Conservation (phyloP, 805 yeast species). For the Starmerella gropengiesseri region DNA sequence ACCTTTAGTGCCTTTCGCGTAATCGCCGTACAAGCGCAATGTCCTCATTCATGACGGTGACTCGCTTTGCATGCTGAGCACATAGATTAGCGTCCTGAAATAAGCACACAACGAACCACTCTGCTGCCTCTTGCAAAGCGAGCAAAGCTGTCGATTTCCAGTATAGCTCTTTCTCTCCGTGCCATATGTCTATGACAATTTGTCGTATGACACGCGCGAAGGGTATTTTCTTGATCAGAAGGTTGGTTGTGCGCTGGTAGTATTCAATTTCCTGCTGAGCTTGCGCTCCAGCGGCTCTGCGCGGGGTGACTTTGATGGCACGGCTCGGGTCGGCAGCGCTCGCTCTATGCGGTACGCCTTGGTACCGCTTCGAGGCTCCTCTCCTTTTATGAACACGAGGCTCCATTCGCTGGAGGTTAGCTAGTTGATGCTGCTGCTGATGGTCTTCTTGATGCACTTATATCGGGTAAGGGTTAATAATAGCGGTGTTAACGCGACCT, state of each 20-base stretch:
- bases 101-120: constrained; percentile 90
- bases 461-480: too few species aligned
- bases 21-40: constrained; percentile 96
- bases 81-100: constrained; percentile 98
- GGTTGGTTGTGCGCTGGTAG: constrained; percentile 93
- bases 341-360: neutral
- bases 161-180: constrained; percentile 59
- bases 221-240: constrained; percentile 90
- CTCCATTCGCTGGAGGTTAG: too few species aligned
- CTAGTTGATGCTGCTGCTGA: too few species aligned
- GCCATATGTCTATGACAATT: constrained; percentile 76
- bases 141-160: constrained; percentile 96
- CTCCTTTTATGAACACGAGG: constrained; percentile 2
- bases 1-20: constrained; percentile 54
- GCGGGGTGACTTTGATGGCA: constrained; percentile 2
- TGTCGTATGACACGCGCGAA: constrained; percentile 96
- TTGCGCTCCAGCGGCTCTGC: constrained; percentile 11
- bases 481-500: too few species aligned
- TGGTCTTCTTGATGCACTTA: too few species aligned
- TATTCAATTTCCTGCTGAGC: constrained; percentile 95
- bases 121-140: constrained; percentile 97
- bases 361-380: neutral
- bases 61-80: constrained; percentile 98
- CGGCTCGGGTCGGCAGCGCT: neutral
- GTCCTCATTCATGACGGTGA: constrained; percentile 96